Evolutionary conservation across 2,329 filamentous ascomycete species (phyloP), one percentile per base, ranked within the genome.

Genomic region (Sphaerulina musiva): DNA sequence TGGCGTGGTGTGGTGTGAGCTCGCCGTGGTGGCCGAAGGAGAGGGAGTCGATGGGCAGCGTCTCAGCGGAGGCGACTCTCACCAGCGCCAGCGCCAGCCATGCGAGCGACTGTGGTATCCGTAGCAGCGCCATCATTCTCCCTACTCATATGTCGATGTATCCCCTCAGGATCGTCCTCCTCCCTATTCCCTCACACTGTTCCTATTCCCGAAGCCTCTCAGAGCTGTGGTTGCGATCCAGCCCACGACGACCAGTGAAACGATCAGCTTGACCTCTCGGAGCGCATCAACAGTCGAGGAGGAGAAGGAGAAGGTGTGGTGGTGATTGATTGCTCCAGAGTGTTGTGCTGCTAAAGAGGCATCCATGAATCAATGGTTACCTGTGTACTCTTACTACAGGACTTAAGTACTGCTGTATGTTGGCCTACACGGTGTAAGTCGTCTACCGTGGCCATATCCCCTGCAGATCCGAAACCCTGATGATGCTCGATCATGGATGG

Each of bases 11-110:
- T 41, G 81, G 79, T 48, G 86, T 86, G 74, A 93, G 81, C 63
- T 84, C 85, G 61, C 61, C 80, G 63, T 78, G 77, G 66, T 87
- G 80, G 38, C 89, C 89, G 69, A 95, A 95, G 69, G 87, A 91
- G 46, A 89, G 54, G 14, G 56, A 51, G 41, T 69, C 66, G 32
- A 69, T 54, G 12, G 65, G 56, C 45, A 60, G 57, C 23, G 64
- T 41, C 11, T 39, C 42, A 4, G 66, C 64, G 10, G 63, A 60
- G 17, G 62, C 61, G 4, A 64, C 52, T 31, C 56, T 56, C 17
- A 60, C 55, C 45, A 64, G 54, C 31, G 68, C 63, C 38, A 66
- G 55, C 31, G 68, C 63, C 38, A 66, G 55, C 42, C 57, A 63
- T 12, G 59, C 51, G 39, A 63, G 44, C 20, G 62, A 55, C 41